Base-by-base conservation (phyloP, 208 protist species). In the Strigomonas galati region DNA sequence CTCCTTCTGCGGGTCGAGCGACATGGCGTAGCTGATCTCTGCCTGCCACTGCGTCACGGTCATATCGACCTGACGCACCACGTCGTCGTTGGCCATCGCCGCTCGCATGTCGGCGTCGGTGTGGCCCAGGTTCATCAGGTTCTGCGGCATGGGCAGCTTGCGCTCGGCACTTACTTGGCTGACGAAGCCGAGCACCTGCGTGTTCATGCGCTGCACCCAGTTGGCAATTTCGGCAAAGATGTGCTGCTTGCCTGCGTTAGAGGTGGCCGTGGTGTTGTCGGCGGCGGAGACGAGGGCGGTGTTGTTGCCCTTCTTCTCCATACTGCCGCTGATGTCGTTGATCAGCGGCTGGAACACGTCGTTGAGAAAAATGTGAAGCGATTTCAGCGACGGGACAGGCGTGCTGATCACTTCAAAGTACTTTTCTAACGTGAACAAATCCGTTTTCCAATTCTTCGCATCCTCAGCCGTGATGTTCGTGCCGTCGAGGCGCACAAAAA, bases 11-110 rank as follows among this genome's bases (percentile, higher is more conserved):
- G 85, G 87, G 62, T 97, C 91, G 17, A 93, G 69, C 1, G 95
- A 91, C 81, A 98, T 91, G 46, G 90, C 92, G 66, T 89, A 91
- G 71, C 75, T 87, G 61, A 98, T 92, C 73, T 97, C 88, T 27
- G 79, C 70, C 69, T 95, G 91, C 93, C 93, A 98, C 70, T 95
- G 84, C 24, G 85, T 64, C 1, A 98, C 85, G 0, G 89, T 91
- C 17, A 85, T 62, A 65, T 97, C 90, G 54, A 98, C 84, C 64
- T 97, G 84, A 14, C 79, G 74, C 32, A 98, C 74, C 46, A 95
- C 40, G 31, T 96, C 92, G 62, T 93, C 89, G 73, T 97, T 95
- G 24, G 74, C 68, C 17, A 94, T 71, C 15, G 81, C 87, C 19
- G 84, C 83, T 44, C 87, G 82, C 28, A 96, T 28, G 53, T 92